Conservation (phyloP, 495 filamentous ascomycete species). For the Podospora bellae-mahoneyi region DNA sequence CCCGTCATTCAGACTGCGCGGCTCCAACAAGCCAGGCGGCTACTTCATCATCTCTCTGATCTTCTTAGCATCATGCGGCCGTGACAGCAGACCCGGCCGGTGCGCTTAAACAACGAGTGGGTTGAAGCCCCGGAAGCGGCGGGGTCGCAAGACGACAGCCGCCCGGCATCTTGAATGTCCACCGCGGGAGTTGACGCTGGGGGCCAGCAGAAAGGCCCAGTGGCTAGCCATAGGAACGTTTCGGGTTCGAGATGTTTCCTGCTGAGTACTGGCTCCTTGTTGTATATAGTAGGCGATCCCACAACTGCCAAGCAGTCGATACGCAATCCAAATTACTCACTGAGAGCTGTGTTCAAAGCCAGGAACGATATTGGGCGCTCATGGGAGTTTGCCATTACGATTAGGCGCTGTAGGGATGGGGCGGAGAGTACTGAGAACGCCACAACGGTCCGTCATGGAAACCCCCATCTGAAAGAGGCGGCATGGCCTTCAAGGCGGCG, state of each 20-base stretch:
- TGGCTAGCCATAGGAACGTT: conserved; percentile 6
- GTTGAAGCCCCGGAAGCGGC: conserved; percentile 5
- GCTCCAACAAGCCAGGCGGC: neutral
- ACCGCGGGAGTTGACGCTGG: neutral
- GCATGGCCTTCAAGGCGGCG: neutral
- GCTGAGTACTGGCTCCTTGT: neutral
- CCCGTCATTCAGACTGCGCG: neutral
- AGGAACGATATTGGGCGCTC: neutral
- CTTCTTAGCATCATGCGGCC: conserved; percentile 12
- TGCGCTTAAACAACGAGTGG: conserved; percentile 18
- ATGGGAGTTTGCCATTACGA: neutral
- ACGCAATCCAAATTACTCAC: neutral
- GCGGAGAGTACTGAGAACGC: conserved; percentile 1
- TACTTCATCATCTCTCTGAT: neutral
- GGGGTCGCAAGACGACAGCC: conserved; percentile 9
- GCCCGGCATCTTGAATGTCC: conserved; percentile 15
- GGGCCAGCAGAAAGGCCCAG: conserved; percentile 4
- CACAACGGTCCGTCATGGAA: neutral
- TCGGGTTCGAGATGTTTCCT: conserved; percentile 2
- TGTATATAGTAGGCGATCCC: neutral
- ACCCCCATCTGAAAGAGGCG: conserved; percentile 6
- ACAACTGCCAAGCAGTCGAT: neutral
- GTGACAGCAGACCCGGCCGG: conserved; percentile 8
- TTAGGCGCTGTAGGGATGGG: conserved; percentile 5
- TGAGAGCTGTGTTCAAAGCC: neutral